Percentiles rank a stretch among this genome's conserved stretches.
phyloP scores from a whole-genome alignment of 2,329 filamentous ascomycete species.

The Neophaeococcomyces mojaviensis region DNA sequence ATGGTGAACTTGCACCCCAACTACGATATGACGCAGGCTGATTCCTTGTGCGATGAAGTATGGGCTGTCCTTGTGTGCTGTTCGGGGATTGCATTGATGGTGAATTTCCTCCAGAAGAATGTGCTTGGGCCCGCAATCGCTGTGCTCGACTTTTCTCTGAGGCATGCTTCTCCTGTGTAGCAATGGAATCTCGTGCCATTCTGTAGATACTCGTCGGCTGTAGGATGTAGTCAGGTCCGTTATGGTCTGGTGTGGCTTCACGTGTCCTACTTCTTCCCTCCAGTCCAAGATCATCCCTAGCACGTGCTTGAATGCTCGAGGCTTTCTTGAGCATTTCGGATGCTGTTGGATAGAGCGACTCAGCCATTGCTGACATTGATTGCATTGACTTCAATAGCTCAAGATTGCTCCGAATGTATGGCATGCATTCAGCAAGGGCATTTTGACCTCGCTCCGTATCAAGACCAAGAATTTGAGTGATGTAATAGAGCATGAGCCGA shows the following conservation, averaged over 20 bases:
- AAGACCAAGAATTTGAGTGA: constrained; percentile 34
- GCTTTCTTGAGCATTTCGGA: constrained; percentile 9
- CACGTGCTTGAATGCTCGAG: constrained; percentile 4
- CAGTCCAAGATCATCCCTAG: constrained; percentile 9
- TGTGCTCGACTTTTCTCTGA: constrained; percentile 7
- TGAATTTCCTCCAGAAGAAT: neutral
- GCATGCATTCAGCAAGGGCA: constrained; percentile 9
- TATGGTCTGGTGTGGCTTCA: constrained; percentile 8
- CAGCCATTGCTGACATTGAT: constrained; percentile 20
- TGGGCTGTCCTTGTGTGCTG: neutral
- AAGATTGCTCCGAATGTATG: constrained; percentile 21
- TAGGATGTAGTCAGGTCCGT: constrained; percentile 9
- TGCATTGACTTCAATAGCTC: constrained; percentile 20
- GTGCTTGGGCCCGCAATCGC: neutral
- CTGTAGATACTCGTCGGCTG: constrained; percentile 11
- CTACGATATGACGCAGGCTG: neutral
- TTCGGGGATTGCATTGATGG: neutral
- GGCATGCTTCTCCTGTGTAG: constrained; percentile 8
- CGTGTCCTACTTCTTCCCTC: constrained; percentile 5
- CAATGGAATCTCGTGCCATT: constrained; percentile 7
- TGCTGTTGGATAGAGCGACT: constrained; percentile 13
- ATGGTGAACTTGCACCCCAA: constrained; percentile 2
- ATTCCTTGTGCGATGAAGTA: neutral
- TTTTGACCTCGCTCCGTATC: constrained; percentile 13
- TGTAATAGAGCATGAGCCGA: constrained; percentile 43